Evolutionary conservation across 306 rosid genomes (phyloP).

Genomic region (Castanea crenata): DNA sequence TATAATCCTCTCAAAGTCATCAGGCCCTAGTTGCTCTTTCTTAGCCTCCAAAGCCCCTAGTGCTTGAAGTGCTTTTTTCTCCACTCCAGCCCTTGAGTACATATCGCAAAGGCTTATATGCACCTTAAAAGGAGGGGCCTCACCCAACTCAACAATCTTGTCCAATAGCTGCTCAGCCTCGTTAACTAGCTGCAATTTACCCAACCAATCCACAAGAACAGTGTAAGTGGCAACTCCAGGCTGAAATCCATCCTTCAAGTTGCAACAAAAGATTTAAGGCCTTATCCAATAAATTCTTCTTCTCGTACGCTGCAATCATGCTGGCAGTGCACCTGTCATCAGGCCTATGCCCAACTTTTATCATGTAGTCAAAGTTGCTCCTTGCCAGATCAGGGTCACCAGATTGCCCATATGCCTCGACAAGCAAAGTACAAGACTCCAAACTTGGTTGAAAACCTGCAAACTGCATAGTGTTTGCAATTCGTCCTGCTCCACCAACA

Average conservation of each 20-base stretch:
- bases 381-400: constrained; percentile 58
- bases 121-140: constrained; percentile 68
- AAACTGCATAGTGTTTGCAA: constrained; percentile 53
- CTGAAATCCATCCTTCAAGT: constrained; percentile 71
- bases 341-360: constrained; percentile 55
- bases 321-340: constrained; percentile 79
- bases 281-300: constrained; percentile 57
- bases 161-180: constrained; percentile 79
- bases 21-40: constrained; percentile 50
- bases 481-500: constrained; percentile 39
- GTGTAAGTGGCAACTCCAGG: constrained; percentile 79
- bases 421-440: constrained; percentile 65
- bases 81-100: constrained; percentile 67
- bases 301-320: constrained; percentile 74
- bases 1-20: constrained; percentile 67
- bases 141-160: constrained; percentile 67
- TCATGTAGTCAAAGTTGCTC: constrained; percentile 60
- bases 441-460: constrained; percentile 48
- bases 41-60: constrained; percentile 68
- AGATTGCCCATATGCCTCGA: constrained; percentile 51
- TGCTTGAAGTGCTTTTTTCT: constrained; percentile 81
- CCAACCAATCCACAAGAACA: constrained; percentile 86
- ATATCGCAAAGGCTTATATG: constrained; percentile 78
- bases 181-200: constrained; percentile 65
- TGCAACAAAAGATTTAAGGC: constrained; percentile 66